Base-by-base conservation (phyloP, 768 basidiomycete species). In the Lactarius sanguifluus region DNA sequence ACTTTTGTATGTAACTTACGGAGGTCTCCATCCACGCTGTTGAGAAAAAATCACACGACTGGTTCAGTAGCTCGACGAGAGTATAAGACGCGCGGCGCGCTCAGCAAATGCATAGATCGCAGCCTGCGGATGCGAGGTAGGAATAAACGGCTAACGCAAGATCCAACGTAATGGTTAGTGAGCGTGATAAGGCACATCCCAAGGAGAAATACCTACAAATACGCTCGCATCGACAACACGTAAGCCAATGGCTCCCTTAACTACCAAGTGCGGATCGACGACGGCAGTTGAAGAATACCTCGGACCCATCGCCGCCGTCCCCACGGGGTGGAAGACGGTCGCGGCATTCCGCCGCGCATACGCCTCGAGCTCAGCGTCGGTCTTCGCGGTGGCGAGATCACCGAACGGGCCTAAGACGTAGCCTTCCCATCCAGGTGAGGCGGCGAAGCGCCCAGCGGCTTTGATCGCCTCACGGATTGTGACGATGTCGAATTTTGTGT, bases 151-250 rank as follows among this genome's bases (percentile, higher is more conserved):
- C 57, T 58, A 20, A 50, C 23, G 47, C 23, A 25, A 25, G 23
- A 47, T 23, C n/a, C n/a, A 50, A 23, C n/a, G 23, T 15, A 13
- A 5, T 7, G 2, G 6, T 25, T 25, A 52, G 13, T 13, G 5
- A 15, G 25, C 23, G 47, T 25, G 56, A 16, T 2, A 18, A 5
- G 10, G 9, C 9, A 57, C 10, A 20, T 15, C 4, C 6, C 18
- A n/a, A 5, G 20, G 25, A 20, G n/a, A 18, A 57, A 36, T 18
- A 56, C 70, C 57, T 57, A 71, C 71, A 52, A 74, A 67, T 25
- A 73, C 68, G 34, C 70, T 71, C 9, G 71, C 71, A 61, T 82
- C 80, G 20, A 81, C 79, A 45, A 82, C 71, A 8, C 81, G 75
- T n/a, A 82, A 63, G 7, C 78, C 80, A 3, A 43, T 62, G 0